Base-by-base conservation (phyloP, 2,329 filamentous ascomycete genomes). In the Claviceps humidiphila region DNA sequence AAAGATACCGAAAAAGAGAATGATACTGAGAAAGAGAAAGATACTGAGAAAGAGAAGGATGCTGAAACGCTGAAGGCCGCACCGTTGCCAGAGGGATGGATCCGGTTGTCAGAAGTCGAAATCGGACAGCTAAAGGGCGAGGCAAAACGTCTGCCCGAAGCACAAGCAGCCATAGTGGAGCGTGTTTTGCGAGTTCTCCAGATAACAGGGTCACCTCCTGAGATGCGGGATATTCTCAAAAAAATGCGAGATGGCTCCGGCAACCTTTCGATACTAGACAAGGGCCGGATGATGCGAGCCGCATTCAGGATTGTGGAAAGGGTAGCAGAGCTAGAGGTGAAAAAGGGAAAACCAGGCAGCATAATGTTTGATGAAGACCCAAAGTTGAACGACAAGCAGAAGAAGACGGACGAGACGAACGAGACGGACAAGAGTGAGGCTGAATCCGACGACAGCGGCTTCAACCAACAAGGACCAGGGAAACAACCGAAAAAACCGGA, bases 151-250 rank as follows among this genome's bases (percentile, higher is more conserved):
- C 73, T 88, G 53, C 84, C 85, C 7, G 71, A 75, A 51, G 73
- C 74, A n/a, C 81, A 87, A 66, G 73, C 73, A 41, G 68, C 78
- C 49, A 70, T 75, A 22, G 66, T 89, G 54, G 74, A 81, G 54
- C 73, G 78, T 47, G 73, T 82, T 8, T 68, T 86, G n/a, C 70
- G 77, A 55, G 71, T 76, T 30, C 75, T 91, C 55, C 80, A 82
- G 68, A 74, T 75, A 55, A 74, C 82, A 43, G 89, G 89, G 9
- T 78, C 89, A 16, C 87, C 88, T 1, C 60, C 69, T 22, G 87
- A 89, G 62, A 68, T 89, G 17, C 76, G 78, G 51, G 76, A 84
- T 41, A 61, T 81, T 54, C 65, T 80, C 43, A 62, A 67, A 40
- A 76, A 77, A 57, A 75, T 85, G 58, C 63, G 72, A 71, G 61